Base-by-base conservation (phyloP, 176 grass and related monocot genomes). In the Pontederia crassipes region DNA sequence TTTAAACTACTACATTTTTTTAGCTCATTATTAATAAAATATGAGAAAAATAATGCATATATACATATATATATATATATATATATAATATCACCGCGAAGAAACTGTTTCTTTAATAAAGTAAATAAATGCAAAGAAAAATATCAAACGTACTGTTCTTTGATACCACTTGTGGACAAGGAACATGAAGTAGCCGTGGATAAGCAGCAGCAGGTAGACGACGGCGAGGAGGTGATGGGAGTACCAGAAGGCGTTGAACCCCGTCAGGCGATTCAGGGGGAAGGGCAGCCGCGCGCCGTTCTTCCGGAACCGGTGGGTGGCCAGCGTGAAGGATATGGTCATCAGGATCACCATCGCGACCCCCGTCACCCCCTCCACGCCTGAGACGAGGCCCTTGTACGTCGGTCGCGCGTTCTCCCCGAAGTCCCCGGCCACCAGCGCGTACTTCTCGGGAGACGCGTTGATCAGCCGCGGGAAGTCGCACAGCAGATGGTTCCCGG, bases 181-280 rank as follows among this genome's bases (percentile, higher is more conserved):
- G 73, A 80, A 96, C 61, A 96, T 26, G 10, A 45, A 73, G 69
- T 90, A 78, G 57, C 92, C 92, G 61, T 96, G 92, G 67, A 96
- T 69, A 57, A 96, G 45, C 15, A 96, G 81, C 70, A 89, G 62
- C 65, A 90, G 65, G 74, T 96, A 96, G 53, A 90, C 92, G 66
- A 96, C 58, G 16, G 76, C 78, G 53, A 96, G 87, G 70, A 96
- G 62, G 79, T 96, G 92, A 75, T 96, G 92, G 2, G 92, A 96
- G 63, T 96, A 96, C 92, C 92, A 96, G 77, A 96, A 96, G 45
- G 92, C 83, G 58, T 96, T 96, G 83, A 96, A 96, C 53, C 92
- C 92, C 58, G 83, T 90, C 55, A 96, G 54, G 71, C 80, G 86
- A 68, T 96, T 87, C 74, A 96, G 84, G 64, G 92, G 92, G 75